These are phyloP conservation scores for Pyrenula massariospora DNA, from an alignment of 495 filamentous ascomycete species.

Conservation along the genomic window DNA sequence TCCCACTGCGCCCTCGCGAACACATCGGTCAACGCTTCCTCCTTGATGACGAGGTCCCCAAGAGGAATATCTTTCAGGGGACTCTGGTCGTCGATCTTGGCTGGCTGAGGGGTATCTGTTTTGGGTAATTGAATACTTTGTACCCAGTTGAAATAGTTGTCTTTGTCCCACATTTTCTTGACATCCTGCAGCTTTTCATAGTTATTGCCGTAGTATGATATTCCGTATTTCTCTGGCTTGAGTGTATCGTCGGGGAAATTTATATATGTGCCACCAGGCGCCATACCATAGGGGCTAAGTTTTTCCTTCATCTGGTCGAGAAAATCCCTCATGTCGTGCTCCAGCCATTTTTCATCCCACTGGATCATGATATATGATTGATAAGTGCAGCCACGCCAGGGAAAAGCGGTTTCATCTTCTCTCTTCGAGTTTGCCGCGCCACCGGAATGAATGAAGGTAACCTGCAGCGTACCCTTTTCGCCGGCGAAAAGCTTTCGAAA, in stretches of 20 bases:
- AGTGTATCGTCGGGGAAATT: constrained; percentile 9
- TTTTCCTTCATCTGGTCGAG: constrained; percentile 7
- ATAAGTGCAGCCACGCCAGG: constrained; percentile 9
- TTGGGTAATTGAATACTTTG: constrained; percentile 8
- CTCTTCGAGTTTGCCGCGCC: no score
- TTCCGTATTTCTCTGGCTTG: constrained; percentile 3
- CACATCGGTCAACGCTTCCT: no score
- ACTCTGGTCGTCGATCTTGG: no score
- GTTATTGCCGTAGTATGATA: constrained; percentile 11
- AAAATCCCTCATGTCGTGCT: constrained; percentile 12
- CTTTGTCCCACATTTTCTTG: constrained; percentile 8
- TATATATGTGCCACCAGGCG: constrained; percentile 5
- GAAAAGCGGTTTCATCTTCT: constrained; percentile 12
- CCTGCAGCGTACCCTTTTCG: no score
- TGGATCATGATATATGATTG: constrained; percentile 13
- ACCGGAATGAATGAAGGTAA: no score
- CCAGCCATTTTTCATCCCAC: constrained; percentile 18
- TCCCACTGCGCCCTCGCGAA: no score
- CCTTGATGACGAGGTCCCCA: no score
- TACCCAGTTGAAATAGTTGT: constrained; percentile 6
- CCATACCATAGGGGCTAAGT: constrained; percentile 6
- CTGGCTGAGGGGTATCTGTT: no score
- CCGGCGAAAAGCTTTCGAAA: no score
- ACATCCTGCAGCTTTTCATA: constrained; percentile 5
- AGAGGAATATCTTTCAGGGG: no score